Conservation (phyloP, 495 filamentous ascomycete species). For the Lichina pygmaea region DNA sequence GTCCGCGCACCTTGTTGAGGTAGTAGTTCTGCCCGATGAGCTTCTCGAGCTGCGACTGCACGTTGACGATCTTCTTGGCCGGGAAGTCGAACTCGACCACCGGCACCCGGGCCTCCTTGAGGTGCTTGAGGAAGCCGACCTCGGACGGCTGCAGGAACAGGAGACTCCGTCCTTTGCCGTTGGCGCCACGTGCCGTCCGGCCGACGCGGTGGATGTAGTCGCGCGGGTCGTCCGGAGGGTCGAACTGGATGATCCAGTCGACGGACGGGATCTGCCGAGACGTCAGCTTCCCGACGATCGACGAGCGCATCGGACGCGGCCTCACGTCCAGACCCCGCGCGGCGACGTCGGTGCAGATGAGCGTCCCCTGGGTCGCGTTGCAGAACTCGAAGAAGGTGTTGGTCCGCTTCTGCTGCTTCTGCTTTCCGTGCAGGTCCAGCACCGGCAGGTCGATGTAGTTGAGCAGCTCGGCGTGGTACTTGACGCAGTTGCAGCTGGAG, state of each 20-base stretch:
- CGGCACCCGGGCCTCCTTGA: conserved; percentile 78
- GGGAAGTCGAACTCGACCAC: conserved; percentile 94
- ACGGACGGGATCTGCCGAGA: conserved; percentile 47
- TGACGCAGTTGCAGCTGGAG: conserved; percentile 78
- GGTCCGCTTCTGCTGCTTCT: conserved; percentile 92
- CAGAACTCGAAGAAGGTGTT: conserved; percentile 98
- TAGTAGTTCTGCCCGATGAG: conserved; percentile 90
- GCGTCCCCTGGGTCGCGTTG: conserved; percentile 68
- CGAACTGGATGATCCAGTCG: conserved; percentile 90
- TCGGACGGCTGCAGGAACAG: conserved; percentile 87
- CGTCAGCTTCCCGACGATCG: background rate
- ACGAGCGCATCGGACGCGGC: conserved; percentile 2
- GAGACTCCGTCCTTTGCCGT: conserved; percentile 57
- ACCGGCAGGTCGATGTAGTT: conserved; percentile 93
- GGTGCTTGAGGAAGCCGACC: conserved; percentile 70
- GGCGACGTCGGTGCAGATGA: conserved; percentile 93
- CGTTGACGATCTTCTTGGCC: conserved; percentile 67
- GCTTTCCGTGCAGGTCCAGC: conserved; percentile 69
- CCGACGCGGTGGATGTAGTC: conserved; percentile 96
- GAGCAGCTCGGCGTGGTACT: conserved; percentile 78
- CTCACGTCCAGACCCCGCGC: conserved; percentile 70
- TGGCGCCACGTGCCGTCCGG: conserved; percentile 69
- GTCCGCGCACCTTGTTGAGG: conserved; percentile 43
- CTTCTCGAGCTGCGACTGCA: conserved; percentile 88
- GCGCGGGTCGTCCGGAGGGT: conserved; percentile 71